These are phyloP conservation scores for Mortierella alpina DNA, from an alignment of 192 early-diverging fungal species.

Conservation along the genomic window DNA sequence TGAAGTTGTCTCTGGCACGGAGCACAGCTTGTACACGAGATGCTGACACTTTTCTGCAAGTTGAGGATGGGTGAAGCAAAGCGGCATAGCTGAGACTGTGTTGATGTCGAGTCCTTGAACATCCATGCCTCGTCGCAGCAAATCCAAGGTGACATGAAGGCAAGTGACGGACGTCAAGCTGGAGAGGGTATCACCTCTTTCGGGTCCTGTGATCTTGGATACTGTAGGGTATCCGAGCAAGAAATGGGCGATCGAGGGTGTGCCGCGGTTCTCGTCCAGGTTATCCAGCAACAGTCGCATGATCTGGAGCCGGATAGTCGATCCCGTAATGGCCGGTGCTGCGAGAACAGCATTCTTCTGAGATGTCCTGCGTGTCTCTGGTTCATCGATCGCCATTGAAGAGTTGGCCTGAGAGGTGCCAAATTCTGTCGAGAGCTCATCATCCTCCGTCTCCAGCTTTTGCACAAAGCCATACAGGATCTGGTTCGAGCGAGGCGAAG, in stretches of 20 bases:
- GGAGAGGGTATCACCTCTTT: slow-evolving; percentile 54
- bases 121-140: slow-evolving; percentile 64
- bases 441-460: slow-evolving; percentile 77
- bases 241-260: slow-evolving; percentile 88
- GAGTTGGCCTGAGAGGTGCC: slow-evolving; percentile 11
- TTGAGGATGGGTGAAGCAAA: slow-evolving; percentile 77
- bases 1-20: slow-evolving; percentile 72
- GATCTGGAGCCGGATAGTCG: slow-evolving; percentile 80
- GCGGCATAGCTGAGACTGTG: slow-evolving; percentile 47
- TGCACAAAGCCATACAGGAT: slow-evolving; percentile 85
- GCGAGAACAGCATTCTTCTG: slow-evolving; percentile 36
- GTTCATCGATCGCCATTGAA: slow-evolving; percentile 44
- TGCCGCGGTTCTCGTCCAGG: slow-evolving; percentile 59
- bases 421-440: slow-evolving; percentile 35
- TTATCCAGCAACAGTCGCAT: slow-evolving; percentile 88
- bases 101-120: slow-evolving; percentile 44
- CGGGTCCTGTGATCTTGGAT: slow-evolving; percentile 41
- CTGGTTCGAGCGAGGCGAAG: slow-evolving; percentile 68
- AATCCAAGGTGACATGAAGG: slow-evolving; percentile 72
- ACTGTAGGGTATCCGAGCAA: slow-evolving; percentile 80
- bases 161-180: slow-evolving; percentile 55
- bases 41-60: slow-evolving; percentile 91
- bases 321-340: slow-evolving; percentile 31
- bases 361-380: slow-evolving; percentile 42
- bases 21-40: slow-evolving; percentile 85